phyloP scores from a whole-genome alignment of 2,329 filamentous ascomycete genomes.

The Cladosporium austrohemisphaericum region DNA sequence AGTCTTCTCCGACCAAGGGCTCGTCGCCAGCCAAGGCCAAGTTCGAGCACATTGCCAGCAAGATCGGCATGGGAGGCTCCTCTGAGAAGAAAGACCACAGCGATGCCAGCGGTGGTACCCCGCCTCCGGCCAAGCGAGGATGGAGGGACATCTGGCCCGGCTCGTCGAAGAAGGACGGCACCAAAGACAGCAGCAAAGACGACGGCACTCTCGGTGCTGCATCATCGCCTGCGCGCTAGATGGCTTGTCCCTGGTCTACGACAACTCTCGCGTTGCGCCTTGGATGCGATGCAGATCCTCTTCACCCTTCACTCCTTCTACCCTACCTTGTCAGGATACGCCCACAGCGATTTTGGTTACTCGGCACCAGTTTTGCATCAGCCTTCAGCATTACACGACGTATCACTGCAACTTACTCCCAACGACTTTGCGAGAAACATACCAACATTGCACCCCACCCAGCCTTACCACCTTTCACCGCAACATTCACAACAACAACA shows the following conservation, averaged over 20 bases:
- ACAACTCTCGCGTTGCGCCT: too few species aligned
- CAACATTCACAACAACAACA: too few species aligned
- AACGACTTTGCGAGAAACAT: too few species aligned
- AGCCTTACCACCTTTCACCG: too few species aligned
- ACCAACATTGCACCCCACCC: too few species aligned
- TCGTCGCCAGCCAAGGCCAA: slow-evolving; percentile 44
- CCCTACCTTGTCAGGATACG: slow-evolving; percentile 4
- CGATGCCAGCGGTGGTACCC: slow-evolving; percentile 10
- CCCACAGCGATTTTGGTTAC: slow-evolving; percentile 3
- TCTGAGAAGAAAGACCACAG: slow-evolving; percentile 19
- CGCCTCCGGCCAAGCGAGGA: slow-evolving; percentile 28
- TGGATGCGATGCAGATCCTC: too few species aligned
- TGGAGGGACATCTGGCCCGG: slow-evolving; percentile 32
- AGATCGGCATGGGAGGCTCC: slow-evolving; percentile 38
- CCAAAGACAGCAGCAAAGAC: background rate
- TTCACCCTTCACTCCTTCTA: background rate
- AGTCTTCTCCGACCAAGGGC: slow-evolving; percentile 18
- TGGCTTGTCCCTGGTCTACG: too few species aligned
- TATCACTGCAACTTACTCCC: too few species aligned
- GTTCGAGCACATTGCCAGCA: slow-evolving; percentile 46
- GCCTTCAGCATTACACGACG: too few species aligned
- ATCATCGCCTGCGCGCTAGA: background rate
- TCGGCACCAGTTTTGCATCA: background rate
- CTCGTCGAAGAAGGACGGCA: slow-evolving; percentile 1
- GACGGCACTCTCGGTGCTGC: background rate